Evolutionary conservation across 2,329 filamentous ascomycete genomes (phyloP).

Genomic region (Cladorrhinum sp.): DNA sequence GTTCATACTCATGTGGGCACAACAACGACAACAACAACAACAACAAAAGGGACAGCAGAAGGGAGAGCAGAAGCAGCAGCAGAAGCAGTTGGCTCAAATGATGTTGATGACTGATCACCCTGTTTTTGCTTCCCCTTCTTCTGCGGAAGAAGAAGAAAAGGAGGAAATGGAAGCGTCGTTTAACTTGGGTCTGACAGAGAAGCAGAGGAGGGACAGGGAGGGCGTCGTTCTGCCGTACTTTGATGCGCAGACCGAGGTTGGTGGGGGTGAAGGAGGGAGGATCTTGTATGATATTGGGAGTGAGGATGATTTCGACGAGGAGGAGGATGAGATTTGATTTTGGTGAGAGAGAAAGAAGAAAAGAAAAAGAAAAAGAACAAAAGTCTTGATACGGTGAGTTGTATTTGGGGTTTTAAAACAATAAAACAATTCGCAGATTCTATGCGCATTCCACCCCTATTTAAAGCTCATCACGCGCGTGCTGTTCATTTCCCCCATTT

Average conservation of each 20-base stretch:
- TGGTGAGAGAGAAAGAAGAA: neutral
- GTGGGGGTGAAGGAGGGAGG: slow-evolving; percentile 78
- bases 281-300: slow-evolving; percentile 96
- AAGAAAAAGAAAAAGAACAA: neutral
- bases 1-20: slow-evolving; percentile 48
- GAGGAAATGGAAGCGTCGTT: slow-evolving; percentile 73
- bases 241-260: slow-evolving; percentile 82
- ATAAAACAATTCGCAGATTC: too few relatives aligned
- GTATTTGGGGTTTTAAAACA: too few relatives aligned
- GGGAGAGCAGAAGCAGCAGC: slow-evolving; percentile 6
- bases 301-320: slow-evolving; percentile 78
- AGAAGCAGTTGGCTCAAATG: slow-evolving; percentile 30
- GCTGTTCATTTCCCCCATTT: slow-evolving; percentile 24
- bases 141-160: slow-evolving; percentile 43
- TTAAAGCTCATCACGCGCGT: slow-evolving; percentile 48
- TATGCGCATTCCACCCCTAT: neutral
- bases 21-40: slow-evolving; percentile 16
- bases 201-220: slow-evolving; percentile 81
- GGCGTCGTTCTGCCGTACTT: slow-evolving; percentile 93
- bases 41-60: too few relatives aligned
- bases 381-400: too few relatives aligned
- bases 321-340: slow-evolving; percentile 76
- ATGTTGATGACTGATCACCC: slow-evolving; percentile 74
- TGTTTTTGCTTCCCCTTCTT: slow-evolving; percentile 55
- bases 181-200: slow-evolving; percentile 80